phyloP scores from a whole-genome alignment of 768 basidiomycete species.

The Termitomyces sp. region DNA sequence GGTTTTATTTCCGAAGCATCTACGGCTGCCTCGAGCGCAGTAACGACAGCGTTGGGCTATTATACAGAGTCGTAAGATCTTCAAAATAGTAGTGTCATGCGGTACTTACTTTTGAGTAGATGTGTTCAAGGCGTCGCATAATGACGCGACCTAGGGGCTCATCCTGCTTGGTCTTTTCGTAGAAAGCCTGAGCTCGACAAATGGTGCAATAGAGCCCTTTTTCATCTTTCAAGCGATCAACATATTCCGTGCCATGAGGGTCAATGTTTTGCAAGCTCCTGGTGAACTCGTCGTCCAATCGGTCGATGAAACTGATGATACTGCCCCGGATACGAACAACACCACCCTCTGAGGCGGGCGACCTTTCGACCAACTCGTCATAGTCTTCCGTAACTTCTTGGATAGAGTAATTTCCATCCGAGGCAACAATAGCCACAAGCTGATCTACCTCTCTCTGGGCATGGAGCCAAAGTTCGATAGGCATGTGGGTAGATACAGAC shows the following conservation, averaged over 20 bases:
- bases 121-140: constrained; percentile 95
- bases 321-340: constrained; percentile 88
- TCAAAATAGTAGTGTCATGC: too few relatives aligned
- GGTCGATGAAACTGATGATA: constrained; percentile 93
- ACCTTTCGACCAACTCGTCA: constrained; percentile 82
- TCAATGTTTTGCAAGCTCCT: constrained; percentile 97
- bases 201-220: constrained; percentile 91
- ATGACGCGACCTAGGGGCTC: constrained; percentile 85
- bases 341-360: constrained; percentile 66
- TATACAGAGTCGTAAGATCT: constrained; percentile 10
- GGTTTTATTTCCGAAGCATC: constrained; percentile 56
- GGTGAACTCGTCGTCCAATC: constrained; percentile 97
- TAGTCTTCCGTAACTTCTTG: constrained; percentile 88
- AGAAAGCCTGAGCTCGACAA: constrained; percentile 87
- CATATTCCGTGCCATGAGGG: constrained; percentile 98
- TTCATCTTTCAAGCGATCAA: constrained; percentile 95
- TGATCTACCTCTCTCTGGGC: constrained; percentile 88
- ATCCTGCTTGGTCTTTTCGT: constrained; percentile 71
- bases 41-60: constrained; percentile 89
- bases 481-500: constrained; percentile 81
- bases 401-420: constrained; percentile 71
- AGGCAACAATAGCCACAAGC: constrained; percentile 72
- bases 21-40: constrained; percentile 77
- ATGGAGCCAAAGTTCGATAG: constrained; percentile 83
- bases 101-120: constrained; percentile 85